These are phyloP conservation scores for Sextonia rubra DNA, from an alignment of 164 flowering plant genomes.

Conservation along the genomic window DNA sequence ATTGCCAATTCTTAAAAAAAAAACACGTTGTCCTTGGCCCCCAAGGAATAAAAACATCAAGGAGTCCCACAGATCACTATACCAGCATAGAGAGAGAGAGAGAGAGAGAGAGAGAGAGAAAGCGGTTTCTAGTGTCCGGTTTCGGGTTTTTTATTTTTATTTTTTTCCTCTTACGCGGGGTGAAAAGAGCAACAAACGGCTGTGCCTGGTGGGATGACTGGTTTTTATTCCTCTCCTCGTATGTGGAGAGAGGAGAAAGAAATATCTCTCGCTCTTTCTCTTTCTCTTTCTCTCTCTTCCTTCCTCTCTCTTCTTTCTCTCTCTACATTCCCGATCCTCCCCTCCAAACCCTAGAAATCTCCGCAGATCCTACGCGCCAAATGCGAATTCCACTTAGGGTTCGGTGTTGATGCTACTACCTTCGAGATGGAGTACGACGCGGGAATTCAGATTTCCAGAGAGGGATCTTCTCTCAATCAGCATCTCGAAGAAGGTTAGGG, in stretches of 20 bases:
- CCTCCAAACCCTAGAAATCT: background rate
- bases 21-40: too few relatives aligned
- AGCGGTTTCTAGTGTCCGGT: conserved; percentile 3
- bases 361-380: background rate
- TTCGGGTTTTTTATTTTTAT: conserved; percentile 6
- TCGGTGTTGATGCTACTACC: conserved; percentile 20
- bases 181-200: conserved; percentile 7
- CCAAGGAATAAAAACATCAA: too few relatives aligned
- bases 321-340: background rate
- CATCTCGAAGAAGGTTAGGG: conserved; percentile 44
- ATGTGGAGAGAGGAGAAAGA: conserved; percentile 44
- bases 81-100: too few relatives aligned
- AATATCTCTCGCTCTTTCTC: conserved; percentile 4
- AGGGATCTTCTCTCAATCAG: conserved; percentile 41
- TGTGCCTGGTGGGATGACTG: conserved; percentile 15
- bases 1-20: too few relatives aligned
- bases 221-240: conserved; percentile 31
- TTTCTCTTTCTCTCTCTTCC: conserved; percentile 10
- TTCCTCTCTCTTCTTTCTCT: background rate
- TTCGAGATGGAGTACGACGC: conserved; percentile 43
- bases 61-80: too few relatives aligned
- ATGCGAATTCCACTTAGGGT: conserved; percentile 21
- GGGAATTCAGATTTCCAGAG: conserved; percentile 52
- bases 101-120: background rate
- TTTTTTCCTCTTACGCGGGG: background rate